Evolutionary conservation across 2,329 filamentous ascomycete species (phyloP).

Genomic region (Drechslerella stenobrocha): DNA sequence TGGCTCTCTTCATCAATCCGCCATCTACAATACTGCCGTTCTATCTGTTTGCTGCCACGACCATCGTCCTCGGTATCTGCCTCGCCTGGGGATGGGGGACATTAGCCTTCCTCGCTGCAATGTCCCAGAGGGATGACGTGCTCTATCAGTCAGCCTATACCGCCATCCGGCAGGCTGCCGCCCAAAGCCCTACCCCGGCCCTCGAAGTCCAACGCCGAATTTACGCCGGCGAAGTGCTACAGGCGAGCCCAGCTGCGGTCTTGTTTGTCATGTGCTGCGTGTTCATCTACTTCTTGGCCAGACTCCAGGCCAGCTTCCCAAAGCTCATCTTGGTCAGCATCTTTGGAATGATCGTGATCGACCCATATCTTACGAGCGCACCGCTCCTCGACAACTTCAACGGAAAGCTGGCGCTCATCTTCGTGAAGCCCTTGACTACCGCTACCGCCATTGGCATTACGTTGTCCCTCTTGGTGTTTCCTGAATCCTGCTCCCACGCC

Average conservation of each 20-base stretch:
- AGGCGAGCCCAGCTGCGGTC: conserved; percentile 57
- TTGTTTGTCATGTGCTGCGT: conserved; percentile 56
- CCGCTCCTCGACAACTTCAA: conserved; percentile 58
- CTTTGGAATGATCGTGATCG: conserved; percentile 59
- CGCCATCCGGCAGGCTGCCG: conserved; percentile 56
- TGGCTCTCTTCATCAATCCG: conserved; percentile 59
- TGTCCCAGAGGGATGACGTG: conserved; percentile 56
- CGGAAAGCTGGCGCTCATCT: conserved; percentile 55
- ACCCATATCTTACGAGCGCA: conserved; percentile 58
- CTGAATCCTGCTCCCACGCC: conserved; percentile 59
- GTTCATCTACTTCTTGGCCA: conserved; percentile 59
- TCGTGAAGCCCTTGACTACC: conserved; percentile 59
- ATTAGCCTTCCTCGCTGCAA: conserved; percentile 60
- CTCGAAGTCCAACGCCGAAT: conserved; percentile 56
- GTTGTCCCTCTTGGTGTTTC: conserved; percentile 59
- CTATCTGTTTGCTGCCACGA: conserved; percentile 57
- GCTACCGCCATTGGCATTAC: conserved; percentile 59
- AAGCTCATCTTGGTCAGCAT: conserved; percentile 59
- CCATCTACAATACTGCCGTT: conserved; percentile 59
- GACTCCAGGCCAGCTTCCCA: conserved; percentile 58
- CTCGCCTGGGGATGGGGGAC: conserved; percentile 61
- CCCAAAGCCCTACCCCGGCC: conserved; percentile 53
- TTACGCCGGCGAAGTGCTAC: conserved; percentile 59
- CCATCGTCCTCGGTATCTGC: conserved; percentile 59
- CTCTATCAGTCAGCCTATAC: conserved; percentile 55